phyloP scores from a whole-genome alignment of 2,329 filamentous ascomycete genomes.

The Talaromyces sp. region DNA sequence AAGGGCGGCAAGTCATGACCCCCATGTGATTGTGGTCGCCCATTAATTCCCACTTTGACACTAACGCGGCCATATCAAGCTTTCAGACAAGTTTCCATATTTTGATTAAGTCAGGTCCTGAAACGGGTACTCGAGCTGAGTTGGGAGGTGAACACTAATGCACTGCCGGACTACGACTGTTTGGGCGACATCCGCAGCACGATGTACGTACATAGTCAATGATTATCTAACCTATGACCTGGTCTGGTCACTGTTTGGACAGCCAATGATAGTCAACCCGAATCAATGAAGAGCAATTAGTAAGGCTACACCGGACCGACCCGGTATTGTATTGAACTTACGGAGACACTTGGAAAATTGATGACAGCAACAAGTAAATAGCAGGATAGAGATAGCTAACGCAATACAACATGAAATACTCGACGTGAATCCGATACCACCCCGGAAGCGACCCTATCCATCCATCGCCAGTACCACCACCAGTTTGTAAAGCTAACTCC shows the following conservation, averaged over 20 bases:
- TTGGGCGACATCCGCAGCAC: neutral
- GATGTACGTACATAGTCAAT: no score
- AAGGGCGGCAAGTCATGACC: neutral
- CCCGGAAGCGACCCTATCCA: constrained; percentile 48
- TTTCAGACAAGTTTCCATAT: neutral
- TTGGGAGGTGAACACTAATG: neutral
- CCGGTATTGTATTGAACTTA: no score
- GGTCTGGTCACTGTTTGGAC: no score
- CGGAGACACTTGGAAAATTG: neutral
- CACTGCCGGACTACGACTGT: neutral
- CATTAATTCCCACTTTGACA: neutral
- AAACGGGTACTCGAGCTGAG: neutral
- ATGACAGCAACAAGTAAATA: neutral
- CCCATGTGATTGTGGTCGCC: neutral
- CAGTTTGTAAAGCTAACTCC: constrained; percentile 8
- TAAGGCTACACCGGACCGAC: no score
- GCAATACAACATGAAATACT: constrained; percentile 17
- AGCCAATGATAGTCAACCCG: no score
- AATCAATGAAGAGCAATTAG: no score
- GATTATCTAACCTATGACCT: no score
- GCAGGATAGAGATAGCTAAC: constrained; percentile 6
- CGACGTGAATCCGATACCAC: constrained; percentile 39
- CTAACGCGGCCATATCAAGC: neutral
- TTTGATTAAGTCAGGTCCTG: neutral
- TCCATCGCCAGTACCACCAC: constrained; percentile 39